These are phyloP conservation scores for Alternaria gaisen DNA, from an alignment of 2,329 filamentous ascomycete genomes.

Conservation along the genomic window DNA sequence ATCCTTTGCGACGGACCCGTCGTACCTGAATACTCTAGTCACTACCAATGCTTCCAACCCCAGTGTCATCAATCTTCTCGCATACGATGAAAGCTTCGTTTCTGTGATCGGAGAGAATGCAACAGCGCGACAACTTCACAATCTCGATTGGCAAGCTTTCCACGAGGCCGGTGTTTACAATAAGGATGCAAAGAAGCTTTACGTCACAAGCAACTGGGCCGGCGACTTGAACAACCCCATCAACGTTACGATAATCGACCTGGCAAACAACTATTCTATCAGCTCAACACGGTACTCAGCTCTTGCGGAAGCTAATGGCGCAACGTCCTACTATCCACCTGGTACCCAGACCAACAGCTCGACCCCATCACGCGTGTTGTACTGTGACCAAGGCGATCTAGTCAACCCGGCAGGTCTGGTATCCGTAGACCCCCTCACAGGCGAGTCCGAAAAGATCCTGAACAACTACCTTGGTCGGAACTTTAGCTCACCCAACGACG, in stretches of 20 bases:
- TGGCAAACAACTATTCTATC: constrained; percentile 51
- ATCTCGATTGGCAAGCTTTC: constrained; percentile 44
- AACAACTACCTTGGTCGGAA: constrained; percentile 60
- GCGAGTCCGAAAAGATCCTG: constrained; percentile 52
- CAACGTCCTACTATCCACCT: constrained; percentile 48
- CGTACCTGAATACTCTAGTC: constrained; percentile 40
- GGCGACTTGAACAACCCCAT: constrained; percentile 41
- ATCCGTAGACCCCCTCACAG: constrained; percentile 57
- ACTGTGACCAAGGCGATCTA: constrained; percentile 49
- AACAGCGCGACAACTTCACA: constrained; percentile 44
- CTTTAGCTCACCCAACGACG: constrained; percentile 56
- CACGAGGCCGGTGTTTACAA: constrained; percentile 54
- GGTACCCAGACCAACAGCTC: constrained; percentile 31
- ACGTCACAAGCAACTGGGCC: constrained; percentile 54
- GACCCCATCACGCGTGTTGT: constrained; percentile 40
- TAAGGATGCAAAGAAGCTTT: constrained; percentile 50
- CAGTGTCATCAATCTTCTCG: constrained; percentile 47
- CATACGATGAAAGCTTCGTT: constrained; percentile 48
- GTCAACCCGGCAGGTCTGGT: constrained; percentile 55
- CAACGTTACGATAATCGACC: constrained; percentile 48
- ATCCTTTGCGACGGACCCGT: constrained; percentile 41
- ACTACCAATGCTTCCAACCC: constrained; percentile 45
- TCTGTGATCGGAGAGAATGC: constrained; percentile 46
- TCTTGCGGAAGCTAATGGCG: constrained; percentile 52
- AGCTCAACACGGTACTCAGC: constrained; percentile 51